phyloP scores from a whole-genome alignment of 805 yeast genomes.

The Scheffersomyces coipomensis region DNA sequence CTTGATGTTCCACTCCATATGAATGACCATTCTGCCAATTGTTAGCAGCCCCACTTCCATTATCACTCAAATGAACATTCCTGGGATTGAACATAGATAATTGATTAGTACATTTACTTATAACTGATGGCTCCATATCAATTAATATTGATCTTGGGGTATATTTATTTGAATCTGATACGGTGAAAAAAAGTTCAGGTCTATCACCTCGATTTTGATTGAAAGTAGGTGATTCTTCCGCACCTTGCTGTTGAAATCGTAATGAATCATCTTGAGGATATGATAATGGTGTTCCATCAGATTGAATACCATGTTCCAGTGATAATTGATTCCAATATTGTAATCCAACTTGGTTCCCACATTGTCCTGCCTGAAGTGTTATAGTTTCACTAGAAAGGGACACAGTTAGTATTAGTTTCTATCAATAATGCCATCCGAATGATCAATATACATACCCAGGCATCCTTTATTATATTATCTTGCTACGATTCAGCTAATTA shows the following conservation, averaged over 20 bases:
- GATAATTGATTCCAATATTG: slow-evolving; percentile 91
- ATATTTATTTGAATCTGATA: slow-evolving; percentile 67
- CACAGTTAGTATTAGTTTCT: slow-evolving; percentile 11
- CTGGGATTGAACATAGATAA: slow-evolving; percentile 77
- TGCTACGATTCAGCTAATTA: no score
- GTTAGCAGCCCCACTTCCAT: slow-evolving; percentile 93
- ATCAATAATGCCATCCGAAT: not conserved
- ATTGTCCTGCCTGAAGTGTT: slow-evolving; percentile 82
- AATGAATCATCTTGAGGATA: slow-evolving; percentile 23
- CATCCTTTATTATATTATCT: slow-evolving; percentile 8
- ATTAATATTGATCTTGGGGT: slow-evolving; percentile 86
- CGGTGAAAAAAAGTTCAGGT: slow-evolving; percentile 78
- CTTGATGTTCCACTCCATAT: slow-evolving; percentile 67
- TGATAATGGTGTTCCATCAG: slow-evolving; percentile 56
- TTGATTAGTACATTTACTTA: slow-evolving; percentile 55
- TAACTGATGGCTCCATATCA: slow-evolving; percentile 89
- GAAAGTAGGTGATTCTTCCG: not conserved
- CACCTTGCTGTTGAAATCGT: slow-evolving; percentile 10
- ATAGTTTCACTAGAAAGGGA: slow-evolving; percentile 54
- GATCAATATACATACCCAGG: slow-evolving; percentile 11
- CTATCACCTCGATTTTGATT: slow-evolving; percentile 50
- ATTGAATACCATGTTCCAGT: slow-evolving; percentile 77
- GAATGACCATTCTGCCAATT: slow-evolving; percentile 92
- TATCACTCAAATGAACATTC: slow-evolving; percentile 73
- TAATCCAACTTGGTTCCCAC: slow-evolving; percentile 95